Conservation (phyloP, 2,329 filamentous ascomycete species). For the Apiospora malaysiana region DNA sequence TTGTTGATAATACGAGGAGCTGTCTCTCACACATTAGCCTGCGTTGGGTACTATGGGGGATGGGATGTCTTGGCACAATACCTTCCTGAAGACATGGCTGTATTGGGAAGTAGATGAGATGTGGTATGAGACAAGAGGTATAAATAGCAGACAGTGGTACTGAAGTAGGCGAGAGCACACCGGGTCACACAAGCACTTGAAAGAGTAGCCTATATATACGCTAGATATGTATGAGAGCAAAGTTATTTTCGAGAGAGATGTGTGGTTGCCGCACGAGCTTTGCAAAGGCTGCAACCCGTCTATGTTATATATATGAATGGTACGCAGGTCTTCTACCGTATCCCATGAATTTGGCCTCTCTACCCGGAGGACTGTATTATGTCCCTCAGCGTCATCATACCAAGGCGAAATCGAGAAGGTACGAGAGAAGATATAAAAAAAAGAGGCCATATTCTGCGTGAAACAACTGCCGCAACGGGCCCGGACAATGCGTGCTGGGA, state of each 20-base stretch:
- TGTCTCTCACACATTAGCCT: not conserved
- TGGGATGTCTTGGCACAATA: not conserved
- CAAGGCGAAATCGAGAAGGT: not conserved
- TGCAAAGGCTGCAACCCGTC: not conserved
- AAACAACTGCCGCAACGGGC: not conserved
- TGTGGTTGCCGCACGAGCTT: not conserved
- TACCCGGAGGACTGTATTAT: not conserved
- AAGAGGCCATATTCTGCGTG: not conserved
- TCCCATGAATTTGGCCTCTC: not conserved
- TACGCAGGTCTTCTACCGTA: not conserved
- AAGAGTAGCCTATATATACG: not conserved
- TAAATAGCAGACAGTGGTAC: not conserved
- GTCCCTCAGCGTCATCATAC: not conserved
- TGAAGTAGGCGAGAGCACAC: not conserved
- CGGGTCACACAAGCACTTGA: not conserved
- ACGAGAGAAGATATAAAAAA: not conserved
- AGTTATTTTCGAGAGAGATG: not conserved
- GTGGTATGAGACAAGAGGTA: no score
- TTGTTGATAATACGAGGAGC: not conserved
- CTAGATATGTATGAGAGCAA: not conserved
- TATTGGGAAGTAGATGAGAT: not conserved
- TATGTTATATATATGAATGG: not conserved
- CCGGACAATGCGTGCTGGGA: not conserved
- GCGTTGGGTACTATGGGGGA: not conserved
- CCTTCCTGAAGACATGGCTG: not conserved